These are phyloP conservation scores for Penicillium cinerascens DNA, from an alignment of 495 filamentous ascomycete species.

Conservation along the genomic window DNA sequence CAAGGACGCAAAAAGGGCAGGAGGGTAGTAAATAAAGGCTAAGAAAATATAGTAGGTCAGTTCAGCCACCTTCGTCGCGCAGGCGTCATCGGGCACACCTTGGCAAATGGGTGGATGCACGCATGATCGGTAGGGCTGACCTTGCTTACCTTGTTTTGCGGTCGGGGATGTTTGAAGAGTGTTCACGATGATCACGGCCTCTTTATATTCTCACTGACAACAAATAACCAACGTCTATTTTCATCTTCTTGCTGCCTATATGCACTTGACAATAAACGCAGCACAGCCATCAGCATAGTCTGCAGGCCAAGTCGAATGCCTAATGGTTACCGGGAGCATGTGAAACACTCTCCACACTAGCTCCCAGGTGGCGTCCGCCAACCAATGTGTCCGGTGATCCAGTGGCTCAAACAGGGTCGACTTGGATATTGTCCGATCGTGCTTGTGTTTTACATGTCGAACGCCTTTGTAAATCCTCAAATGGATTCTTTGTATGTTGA, in stretches of 20 bases:
- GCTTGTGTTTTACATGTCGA: background rate
- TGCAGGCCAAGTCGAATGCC: background rate
- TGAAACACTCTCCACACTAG: background rate
- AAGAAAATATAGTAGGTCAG: background rate
- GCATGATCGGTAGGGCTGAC: slow-evolving; percentile 9
- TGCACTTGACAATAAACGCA: background rate
- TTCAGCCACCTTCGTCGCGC: slow-evolving; percentile 24
- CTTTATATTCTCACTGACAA: background rate
- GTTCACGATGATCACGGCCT: background rate
- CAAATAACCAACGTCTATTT: background rate
- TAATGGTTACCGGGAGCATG: background rate
- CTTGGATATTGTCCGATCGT: too few relatives aligned
- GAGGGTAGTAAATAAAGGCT: background rate
- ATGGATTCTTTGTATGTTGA: background rate
- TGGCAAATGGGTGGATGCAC: background rate
- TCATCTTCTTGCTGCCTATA: background rate
- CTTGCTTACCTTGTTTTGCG: background rate
- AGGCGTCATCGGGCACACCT: slow-evolving; percentile 24
- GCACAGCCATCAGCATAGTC: background rate
- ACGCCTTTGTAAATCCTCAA: background rate
- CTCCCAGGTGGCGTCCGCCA: background rate
- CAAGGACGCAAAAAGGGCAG: background rate
- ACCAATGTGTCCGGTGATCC: background rate
- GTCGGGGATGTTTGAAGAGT: background rate
- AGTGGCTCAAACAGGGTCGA: background rate